Evolutionary conservation across 768 basidiomycete genomes (phyloP), one percentile per base, ranked within the genome.

Genomic region (Psilocybe cyanescens): DNA sequence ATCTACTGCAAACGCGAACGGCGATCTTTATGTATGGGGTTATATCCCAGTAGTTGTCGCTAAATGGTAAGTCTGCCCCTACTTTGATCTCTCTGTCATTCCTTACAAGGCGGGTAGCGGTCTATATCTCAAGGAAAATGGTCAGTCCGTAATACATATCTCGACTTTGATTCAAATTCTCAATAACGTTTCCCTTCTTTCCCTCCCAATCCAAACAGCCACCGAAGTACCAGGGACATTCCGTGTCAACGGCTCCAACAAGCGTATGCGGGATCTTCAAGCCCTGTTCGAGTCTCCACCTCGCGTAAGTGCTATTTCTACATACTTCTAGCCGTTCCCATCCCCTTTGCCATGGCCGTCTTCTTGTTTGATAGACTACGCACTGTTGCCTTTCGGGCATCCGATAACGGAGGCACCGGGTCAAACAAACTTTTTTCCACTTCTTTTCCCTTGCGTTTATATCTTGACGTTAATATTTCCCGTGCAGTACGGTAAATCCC

Each of bases 41-140:
- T 92, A 91, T 72, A 93, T 99, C 52, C 97, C 97, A 8, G 94
- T 98, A 45, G 95, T 98, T 55, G 97, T 99, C 45, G 97, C 97
- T 49, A 98, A 97, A 77, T 98, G 95, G 94, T 94, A 37, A 79
- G 77, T 56, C 50, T 63, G 49, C 50, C 65, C 50, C 62, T 59
- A 39, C 55, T 60, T 12, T 19, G 55, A 33, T 50, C 24, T 30
- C 45, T 53, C 56, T 61, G 31, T 60, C 55, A 35, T 24, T 59
- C 49, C 50, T 49, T 29, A 41, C 63, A 59, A 61, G 44, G 65
- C 49, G 53, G 58, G 58, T 8, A 96, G 95, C 70, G 97, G 97
- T 4, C 77, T 97, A 48, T 91, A 95, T 79, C 86, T 99, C 60
- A 99, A 99, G 73, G 94, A 97, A 76, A 91, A 92, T 66, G 94